phyloP scores from a whole-genome alignment of 805 yeast species.

The Lipomyces spencermartinsiae region DNA sequence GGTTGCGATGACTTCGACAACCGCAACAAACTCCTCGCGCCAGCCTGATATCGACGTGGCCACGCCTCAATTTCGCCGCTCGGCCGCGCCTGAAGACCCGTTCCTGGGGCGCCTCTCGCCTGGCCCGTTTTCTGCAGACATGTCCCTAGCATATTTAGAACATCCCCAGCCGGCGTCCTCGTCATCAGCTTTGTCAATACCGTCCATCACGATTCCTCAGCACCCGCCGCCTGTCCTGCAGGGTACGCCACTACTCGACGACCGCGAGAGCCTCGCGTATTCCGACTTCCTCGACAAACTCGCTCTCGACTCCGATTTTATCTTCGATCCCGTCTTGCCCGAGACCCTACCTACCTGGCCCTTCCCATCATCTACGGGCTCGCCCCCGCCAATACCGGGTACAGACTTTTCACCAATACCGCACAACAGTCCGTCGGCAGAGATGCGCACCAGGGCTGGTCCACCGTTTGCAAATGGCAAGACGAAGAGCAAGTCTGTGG shows the following conservation, averaged over 20 bases:
- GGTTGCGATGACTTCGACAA: slow-evolving; percentile 1
- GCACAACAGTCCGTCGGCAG: background rate
- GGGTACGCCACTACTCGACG: slow-evolving; percentile 39
- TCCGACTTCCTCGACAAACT: slow-evolving; percentile 44
- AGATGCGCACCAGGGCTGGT: background rate
- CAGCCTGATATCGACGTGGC: background rate
- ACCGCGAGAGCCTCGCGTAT: slow-evolving; percentile 44
- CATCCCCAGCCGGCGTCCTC: background rate
- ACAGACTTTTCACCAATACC: background rate
- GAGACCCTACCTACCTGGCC: slow-evolving; percentile 31
- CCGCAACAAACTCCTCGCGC: background rate
- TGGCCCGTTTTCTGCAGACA: background rate
- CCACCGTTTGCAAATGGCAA: background rate
- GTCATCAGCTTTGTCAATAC: slow-evolving; percentile 7
- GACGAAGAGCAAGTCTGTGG: background rate
- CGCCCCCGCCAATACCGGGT: background rate
- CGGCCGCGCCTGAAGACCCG: background rate
- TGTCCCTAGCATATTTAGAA: slow-evolving; percentile 1
- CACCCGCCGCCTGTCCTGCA: slow-evolving; percentile 19
- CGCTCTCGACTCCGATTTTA: slow-evolving; percentile 44
- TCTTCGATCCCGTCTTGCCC: slow-evolving; percentile 44
- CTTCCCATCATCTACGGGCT: slow-evolving; percentile 3
- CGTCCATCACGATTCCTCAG: slow-evolving; percentile 21
- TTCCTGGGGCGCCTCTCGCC: slow-evolving; percentile 2
- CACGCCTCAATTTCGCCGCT: background rate